Conservation (phyloP, 148 eudicot species). For the Fagopyrum tataricum region DNA sequence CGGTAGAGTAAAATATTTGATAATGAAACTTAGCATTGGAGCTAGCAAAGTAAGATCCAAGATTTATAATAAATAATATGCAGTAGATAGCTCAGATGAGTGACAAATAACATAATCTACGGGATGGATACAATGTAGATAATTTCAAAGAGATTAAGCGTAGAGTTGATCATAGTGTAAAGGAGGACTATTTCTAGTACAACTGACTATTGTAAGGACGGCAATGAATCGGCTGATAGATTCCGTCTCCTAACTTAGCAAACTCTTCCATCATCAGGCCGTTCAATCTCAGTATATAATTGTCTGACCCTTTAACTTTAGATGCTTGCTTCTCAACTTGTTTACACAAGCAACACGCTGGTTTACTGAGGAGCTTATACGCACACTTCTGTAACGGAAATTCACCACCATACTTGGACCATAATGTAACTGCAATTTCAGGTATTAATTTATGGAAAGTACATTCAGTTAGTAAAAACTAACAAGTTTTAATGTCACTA, state of each 20-base stretch:
- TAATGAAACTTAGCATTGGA: too few species aligned
- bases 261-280: constrained; percentile 2
- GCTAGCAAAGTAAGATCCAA: too few species aligned
- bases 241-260: background rate
- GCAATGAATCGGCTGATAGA: background rate
- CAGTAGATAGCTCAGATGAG: too few species aligned
- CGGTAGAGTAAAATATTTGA: too few species aligned
- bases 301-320: background rate
- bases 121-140: too few species aligned
- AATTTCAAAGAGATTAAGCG: too few species aligned
- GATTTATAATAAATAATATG: too few species aligned
- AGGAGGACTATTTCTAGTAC: background rate
- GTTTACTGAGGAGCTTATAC: background rate
- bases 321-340: background rate
- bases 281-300: background rate
- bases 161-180: background rate
- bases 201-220: background rate
- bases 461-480: background rate
- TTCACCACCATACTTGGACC: background rate
- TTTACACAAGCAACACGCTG: background rate
- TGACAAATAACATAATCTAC: too few species aligned
- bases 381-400: background rate
- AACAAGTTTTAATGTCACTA: background rate
- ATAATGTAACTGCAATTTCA: background rate
- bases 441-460: too few species aligned